Evolutionary conservation across 129 eudicot species (phyloP).

Genomic region (Lactuca saligna): DNA sequence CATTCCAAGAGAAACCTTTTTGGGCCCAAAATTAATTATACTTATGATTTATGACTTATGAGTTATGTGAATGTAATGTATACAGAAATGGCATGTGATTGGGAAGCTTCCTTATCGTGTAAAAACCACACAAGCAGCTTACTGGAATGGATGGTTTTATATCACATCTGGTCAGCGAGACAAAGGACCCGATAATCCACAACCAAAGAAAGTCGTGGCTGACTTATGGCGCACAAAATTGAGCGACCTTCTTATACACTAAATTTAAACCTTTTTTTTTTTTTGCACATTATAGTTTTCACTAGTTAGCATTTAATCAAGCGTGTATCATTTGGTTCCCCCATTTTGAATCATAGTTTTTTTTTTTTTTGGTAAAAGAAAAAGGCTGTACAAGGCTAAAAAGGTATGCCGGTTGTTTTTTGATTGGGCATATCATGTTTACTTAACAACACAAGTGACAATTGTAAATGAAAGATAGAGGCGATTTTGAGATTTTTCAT

Average conservation of each 20-base stretch:
- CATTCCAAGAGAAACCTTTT: too few relatives aligned
- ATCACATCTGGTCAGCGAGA: conserved; percentile 93
- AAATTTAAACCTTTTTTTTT: not conserved
- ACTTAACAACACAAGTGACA: not conserved
- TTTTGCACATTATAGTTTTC: not conserved
- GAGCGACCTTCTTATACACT: conserved; percentile 26
- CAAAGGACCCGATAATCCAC: conserved; percentile 74
- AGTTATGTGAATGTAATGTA: too few relatives aligned
- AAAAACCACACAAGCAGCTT: conserved; percentile 79
- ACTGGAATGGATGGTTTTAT: conserved; percentile 78
- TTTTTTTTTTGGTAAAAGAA: too few relatives aligned
- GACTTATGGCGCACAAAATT: conserved; percentile 74
- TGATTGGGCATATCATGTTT: not conserved
- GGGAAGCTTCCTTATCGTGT: conserved; percentile 80
- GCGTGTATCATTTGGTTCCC: not conserved
- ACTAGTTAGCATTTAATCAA: not conserved
- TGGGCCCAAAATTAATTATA: too few relatives aligned
- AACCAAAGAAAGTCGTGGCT: conserved; percentile 60
- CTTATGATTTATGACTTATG: too few relatives aligned
- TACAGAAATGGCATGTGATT: conserved; percentile 80
- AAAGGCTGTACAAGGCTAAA: not conserved
- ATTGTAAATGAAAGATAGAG: not conserved
- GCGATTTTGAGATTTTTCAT: conserved; percentile 35
- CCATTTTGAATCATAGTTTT: not conserved
- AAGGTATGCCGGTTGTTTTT: not conserved